Evolutionary conservation across 306 rosid genomes (phyloP).

Genomic region (Castanopsis chinensis): DNA sequence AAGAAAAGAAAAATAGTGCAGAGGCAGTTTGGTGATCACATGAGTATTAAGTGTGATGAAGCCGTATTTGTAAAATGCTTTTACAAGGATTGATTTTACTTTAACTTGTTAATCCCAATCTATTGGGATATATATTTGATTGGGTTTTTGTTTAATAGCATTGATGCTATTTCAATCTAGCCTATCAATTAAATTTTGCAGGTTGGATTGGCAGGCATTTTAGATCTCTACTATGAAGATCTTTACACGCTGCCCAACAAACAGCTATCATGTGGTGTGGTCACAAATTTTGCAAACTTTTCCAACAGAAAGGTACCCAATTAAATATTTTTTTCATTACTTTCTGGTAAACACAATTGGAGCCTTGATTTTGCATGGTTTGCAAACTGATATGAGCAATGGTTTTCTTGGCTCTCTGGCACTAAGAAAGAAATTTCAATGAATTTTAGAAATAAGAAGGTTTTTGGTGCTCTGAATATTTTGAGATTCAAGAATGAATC

Average conservation of each 20-base stretch:
- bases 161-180: constrained; percentile 7
- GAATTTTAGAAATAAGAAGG: constrained; percentile 7
- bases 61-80: not conserved
- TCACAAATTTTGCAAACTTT: constrained; percentile 42
- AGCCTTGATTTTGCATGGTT: constrained; percentile 6
- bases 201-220: constrained; percentile 72
- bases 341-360: not conserved
- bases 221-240: constrained; percentile 84
- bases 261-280: constrained; percentile 57
- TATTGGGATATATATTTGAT: not conserved
- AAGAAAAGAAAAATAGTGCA: not conserved
- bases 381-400: not conserved
- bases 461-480: not conserved
- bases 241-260: constrained; percentile 63
- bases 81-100: not conserved
- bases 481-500: not conserved
- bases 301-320: constrained; percentile 57
- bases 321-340: not conserved
- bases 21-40: constrained; percentile 6
- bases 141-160: not conserved
- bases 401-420: constrained; percentile 6
- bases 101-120: not conserved
- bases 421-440: not conserved
- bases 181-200: constrained; percentile 41
- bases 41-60: not conserved